These are phyloP conservation scores for Aspergillus hortae DNA, from an alignment of 2,329 filamentous ascomycete genomes.

Conservation along the genomic window DNA sequence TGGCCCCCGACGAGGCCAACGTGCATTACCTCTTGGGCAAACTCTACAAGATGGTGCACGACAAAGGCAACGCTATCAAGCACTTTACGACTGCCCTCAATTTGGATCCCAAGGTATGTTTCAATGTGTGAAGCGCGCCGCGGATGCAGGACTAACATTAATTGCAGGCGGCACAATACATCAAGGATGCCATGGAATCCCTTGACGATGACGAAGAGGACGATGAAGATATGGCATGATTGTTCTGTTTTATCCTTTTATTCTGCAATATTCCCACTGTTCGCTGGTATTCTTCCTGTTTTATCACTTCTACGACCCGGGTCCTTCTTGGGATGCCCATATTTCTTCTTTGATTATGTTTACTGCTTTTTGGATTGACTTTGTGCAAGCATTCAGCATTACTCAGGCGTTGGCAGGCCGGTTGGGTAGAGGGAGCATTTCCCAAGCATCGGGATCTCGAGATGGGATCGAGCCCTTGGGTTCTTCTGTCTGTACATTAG, in stretches of 20 bases:
- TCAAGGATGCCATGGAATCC: conserved; percentile 94
- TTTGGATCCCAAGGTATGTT: conserved; percentile 84
- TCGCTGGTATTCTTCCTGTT: conserved; percentile 1
- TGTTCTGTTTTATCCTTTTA: conserved; percentile 2
- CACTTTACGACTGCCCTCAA: conserved; percentile 95
- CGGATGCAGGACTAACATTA: background rate
- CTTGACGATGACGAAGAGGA: conserved; percentile 70
- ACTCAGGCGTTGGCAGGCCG: conserved; percentile 21
- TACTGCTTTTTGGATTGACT: conserved; percentile 13
- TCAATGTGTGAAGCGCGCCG: background rate
- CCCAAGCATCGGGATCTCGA: conserved; percentile 21
- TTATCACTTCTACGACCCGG: background rate
- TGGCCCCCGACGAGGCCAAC: conserved; percentile 90
- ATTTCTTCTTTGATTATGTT: conserved; percentile 8
- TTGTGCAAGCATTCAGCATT: conserved; percentile 22
- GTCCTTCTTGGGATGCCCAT: conserved; percentile 9
- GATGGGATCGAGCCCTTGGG: conserved; percentile 19
- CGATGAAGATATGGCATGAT: conserved; percentile 48
- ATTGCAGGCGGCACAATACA: conserved; percentile 76
- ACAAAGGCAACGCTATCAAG: conserved; percentile 72
- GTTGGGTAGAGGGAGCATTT: conserved; percentile 25
- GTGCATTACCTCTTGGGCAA: conserved; percentile 88
- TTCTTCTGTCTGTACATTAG: conserved; percentile 35
- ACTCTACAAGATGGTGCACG: conserved; percentile 56
- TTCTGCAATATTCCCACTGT: conserved; percentile 5